phyloP scores from a whole-genome alignment of 148 eudicot species.

The Chenopodium suecicum region DNA sequence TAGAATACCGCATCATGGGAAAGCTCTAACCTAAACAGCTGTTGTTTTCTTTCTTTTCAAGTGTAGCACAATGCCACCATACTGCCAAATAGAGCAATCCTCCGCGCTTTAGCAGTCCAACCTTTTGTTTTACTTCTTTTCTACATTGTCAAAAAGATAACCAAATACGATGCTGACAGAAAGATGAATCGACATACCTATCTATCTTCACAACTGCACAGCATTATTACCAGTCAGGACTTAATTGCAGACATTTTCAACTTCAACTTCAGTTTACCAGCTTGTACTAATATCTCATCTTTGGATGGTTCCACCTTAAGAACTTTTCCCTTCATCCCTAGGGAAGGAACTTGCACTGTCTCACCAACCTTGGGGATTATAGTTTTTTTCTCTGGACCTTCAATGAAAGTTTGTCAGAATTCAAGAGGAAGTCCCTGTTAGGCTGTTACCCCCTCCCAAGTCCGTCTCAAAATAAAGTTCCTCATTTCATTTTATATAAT shows the following conservation, averaged over 20 bases:
- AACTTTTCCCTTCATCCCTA: conserved; percentile 62
- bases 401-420: conserved; percentile 6
- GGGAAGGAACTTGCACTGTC: conserved; percentile 57
- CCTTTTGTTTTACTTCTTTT: background rate
- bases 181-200: background rate
- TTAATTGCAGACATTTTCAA: conserved; percentile 57
- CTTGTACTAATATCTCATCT: conserved; percentile 69
- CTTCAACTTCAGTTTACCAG: conserved; percentile 76
- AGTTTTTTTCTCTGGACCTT: conserved; percentile 35
- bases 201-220: background rate
- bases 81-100: background rate
- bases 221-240: conserved; percentile 33
- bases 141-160: background rate
- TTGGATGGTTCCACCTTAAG: conserved; percentile 67
- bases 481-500: background rate
- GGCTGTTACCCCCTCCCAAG: background rate
- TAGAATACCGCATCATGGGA: background rate
- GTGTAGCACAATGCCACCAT: background rate
- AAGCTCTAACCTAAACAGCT: background rate
- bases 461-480: background rate
- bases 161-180: background rate
- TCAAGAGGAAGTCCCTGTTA: background rate
- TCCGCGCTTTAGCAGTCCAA: background rate
- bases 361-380: conserved; percentile 72
- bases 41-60: background rate